phyloP scores from a whole-genome alignment of 306 rosid species.

The Boehmeria nivea region DNA sequence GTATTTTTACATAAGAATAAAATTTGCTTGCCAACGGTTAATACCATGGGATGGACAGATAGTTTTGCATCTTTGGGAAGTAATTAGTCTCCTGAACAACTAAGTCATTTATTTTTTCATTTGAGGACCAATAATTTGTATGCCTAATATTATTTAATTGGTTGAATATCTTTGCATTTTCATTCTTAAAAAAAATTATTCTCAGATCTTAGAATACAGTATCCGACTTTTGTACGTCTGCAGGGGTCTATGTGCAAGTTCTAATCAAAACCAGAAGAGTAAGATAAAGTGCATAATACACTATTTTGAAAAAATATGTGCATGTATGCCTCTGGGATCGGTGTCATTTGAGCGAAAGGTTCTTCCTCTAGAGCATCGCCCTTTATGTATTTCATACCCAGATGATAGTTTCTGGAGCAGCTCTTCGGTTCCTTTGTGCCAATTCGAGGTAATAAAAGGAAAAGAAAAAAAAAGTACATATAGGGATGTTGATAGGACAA shows the following conservation, averaged over 20 bases:
- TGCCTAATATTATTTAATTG: background rate
- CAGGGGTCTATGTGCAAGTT: conserved; percentile 62
- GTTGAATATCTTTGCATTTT: background rate
- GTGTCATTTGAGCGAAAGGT: conserved; percentile 91
- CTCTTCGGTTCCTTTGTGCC: conserved; percentile 62
- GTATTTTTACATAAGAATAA: too few relatives aligned
- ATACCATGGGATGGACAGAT: too few relatives aligned
- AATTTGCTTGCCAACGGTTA: too few relatives aligned
- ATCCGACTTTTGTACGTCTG: conserved; percentile 24
- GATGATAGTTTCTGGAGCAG: conserved; percentile 59
- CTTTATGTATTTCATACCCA: conserved; percentile 46
- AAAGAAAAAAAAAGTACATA: background rate
- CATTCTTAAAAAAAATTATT: too few relatives aligned
- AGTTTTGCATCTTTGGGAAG: too few relatives aligned
- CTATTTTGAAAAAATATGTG: conserved; percentile 74
- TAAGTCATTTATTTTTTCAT: too few relatives aligned
- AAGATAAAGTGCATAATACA: conserved; percentile 80
- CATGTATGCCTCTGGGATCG: conserved; percentile 53
- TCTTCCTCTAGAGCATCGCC: conserved; percentile 46
- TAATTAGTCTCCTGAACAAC: too few relatives aligned
- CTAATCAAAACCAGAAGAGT: conserved; percentile 54
- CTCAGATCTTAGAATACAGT: too few relatives aligned
- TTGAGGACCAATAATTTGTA: background rate
- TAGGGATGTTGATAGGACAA: too few relatives aligned
- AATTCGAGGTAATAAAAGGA: conserved; percentile 52